Conservation (phyloP, 2,329 filamentous ascomycete species). For the Tolypocladium paradoxum region DNA sequence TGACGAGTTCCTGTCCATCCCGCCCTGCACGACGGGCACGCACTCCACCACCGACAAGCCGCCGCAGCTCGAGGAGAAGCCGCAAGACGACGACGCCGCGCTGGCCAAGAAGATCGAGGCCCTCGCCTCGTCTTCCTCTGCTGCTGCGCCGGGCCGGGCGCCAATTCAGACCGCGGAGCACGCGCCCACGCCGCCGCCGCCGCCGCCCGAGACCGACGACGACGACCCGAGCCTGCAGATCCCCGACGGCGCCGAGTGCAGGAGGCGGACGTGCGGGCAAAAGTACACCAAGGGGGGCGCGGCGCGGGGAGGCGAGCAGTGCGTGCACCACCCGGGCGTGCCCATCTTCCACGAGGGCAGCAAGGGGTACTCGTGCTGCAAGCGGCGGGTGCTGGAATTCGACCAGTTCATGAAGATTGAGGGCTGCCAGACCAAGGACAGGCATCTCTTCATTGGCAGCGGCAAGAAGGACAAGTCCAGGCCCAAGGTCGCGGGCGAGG, state of each 20-base stretch:
- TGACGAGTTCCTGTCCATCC: constrained; percentile 90
- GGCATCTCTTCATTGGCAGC: constrained; percentile 76
- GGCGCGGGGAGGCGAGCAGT: constrained; percentile 58
- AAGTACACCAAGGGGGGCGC: constrained; percentile 50
- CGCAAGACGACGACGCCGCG: constrained; percentile 28
- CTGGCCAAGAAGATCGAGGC: constrained; percentile 40
- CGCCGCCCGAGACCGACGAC: constrained; percentile 69
- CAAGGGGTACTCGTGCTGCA: constrained; percentile 97
- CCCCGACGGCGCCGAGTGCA: constrained; percentile 63
- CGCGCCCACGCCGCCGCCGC: constrained; percentile 42
- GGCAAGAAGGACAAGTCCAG: constrained; percentile 49
- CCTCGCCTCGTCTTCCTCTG: constrained; percentile 19
- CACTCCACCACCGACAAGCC: constrained; percentile 78
- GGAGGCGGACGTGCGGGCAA: constrained; percentile 62
- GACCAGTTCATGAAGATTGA: constrained; percentile 96
- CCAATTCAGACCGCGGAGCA: constrained; percentile 32
- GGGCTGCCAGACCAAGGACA: constrained; percentile 72
- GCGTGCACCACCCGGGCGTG: constrained; percentile 77
- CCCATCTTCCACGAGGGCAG: constrained; percentile 97
- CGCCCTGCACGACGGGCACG: constrained; percentile 84
- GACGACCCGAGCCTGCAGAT: constrained; percentile 71
- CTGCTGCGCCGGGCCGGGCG: constrained; percentile 29
- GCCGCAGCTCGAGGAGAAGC: constrained; percentile 50
- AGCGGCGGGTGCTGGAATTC: constrained; percentile 88
- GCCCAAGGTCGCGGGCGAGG: constrained; percentile 44